Conservation (phyloP, 2,329 filamentous ascomycete species). For the Corynespora cassiicola region DNA sequence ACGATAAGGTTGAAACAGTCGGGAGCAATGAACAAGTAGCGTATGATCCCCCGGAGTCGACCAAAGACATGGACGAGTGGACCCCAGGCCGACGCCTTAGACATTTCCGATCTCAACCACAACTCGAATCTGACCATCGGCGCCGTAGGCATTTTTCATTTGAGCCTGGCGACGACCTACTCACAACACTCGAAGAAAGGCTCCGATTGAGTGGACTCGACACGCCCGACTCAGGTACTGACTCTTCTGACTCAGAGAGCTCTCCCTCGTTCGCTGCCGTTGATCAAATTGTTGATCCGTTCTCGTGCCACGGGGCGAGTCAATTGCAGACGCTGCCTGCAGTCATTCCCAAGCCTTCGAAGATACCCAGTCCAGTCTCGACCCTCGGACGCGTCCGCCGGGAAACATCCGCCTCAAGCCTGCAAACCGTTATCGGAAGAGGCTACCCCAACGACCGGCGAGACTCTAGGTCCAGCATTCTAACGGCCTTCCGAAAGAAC, state of each 20-base stretch:
- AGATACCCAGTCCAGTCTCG: slow-evolving; percentile 53
- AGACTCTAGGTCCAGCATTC: slow-evolving; percentile 35
- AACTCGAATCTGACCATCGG: slow-evolving; percentile 21
- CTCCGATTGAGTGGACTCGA: too few relatives aligned
- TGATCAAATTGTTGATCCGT: too few relatives aligned
- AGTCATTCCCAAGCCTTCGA: slow-evolving; percentile 35
- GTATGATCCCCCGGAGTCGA: neutral
- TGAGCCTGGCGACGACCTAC: slow-evolving; percentile 49
- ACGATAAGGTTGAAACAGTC: too few relatives aligned
- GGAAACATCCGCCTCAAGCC: slow-evolving; percentile 46
- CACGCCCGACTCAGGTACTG: too few relatives aligned
- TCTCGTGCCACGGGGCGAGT: too few relatives aligned
- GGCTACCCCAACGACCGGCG: slow-evolving; percentile 27
- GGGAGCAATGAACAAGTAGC: too few relatives aligned
- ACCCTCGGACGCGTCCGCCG: slow-evolving; percentile 42
- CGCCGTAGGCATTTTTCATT: slow-evolving; percentile 50
- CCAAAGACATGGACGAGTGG: neutral
- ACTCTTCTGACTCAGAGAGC: neutral
- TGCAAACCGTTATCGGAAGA: slow-evolving; percentile 34
- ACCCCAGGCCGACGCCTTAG: slow-evolving; percentile 9
- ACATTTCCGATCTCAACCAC: slow-evolving; percentile 25
- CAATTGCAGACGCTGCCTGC: slow-evolving; percentile 6
- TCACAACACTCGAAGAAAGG: slow-evolving; percentile 22
- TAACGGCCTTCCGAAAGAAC: slow-evolving; percentile 33
- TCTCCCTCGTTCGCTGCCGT: too few relatives aligned